Conservation (phyloP, 2,329 filamentous ascomycete genomes). For the Chaetomiaceae sp. region DNA sequence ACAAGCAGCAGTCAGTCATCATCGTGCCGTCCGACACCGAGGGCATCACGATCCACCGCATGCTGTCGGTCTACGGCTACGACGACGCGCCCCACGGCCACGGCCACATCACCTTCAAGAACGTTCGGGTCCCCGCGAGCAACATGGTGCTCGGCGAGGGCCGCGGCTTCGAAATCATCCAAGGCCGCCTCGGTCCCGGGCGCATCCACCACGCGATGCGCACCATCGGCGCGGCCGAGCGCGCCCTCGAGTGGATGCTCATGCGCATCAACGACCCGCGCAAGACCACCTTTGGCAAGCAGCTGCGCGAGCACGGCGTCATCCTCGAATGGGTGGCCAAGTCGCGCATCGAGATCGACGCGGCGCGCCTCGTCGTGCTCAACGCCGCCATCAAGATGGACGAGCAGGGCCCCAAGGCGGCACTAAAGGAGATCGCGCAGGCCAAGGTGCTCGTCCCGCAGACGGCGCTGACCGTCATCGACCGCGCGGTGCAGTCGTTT, state of each 20-base stretch:
- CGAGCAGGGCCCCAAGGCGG: constrained; percentile 78
- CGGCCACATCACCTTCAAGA: constrained; percentile 82
- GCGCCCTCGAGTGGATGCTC: constrained; percentile 90
- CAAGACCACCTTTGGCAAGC: constrained; percentile 89
- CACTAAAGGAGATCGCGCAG: constrained; percentile 88
- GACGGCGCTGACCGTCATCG: constrained; percentile 80
- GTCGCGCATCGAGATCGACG: constrained; percentile 89
- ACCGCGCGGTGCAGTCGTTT: constrained; percentile 89
- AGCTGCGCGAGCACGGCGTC: constrained; percentile 82
- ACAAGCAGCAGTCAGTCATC: constrained; percentile 90
- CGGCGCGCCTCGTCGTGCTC: constrained; percentile 81
- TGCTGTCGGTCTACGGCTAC: constrained; percentile 91
- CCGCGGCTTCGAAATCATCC: constrained; percentile 95
- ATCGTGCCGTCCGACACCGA: constrained; percentile 76
- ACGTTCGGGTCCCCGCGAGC: constrained; percentile 79
- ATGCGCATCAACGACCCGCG: constrained; percentile 86
- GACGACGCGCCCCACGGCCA: constrained; percentile 98
- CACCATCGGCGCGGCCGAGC: constrained; percentile 85
- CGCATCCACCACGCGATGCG: constrained; percentile 99
- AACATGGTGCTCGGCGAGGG: constrained; percentile 92
- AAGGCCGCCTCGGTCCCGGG: constrained; percentile 90
- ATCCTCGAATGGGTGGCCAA: constrained; percentile 93
- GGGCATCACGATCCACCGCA: constrained; percentile 88
- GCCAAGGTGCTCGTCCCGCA: constrained; percentile 89
- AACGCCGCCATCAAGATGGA: constrained; percentile 97